Evolutionary conservation across 176 grass and related monocot genomes (phyloP).

Genomic region (Phragmites australis): DNA sequence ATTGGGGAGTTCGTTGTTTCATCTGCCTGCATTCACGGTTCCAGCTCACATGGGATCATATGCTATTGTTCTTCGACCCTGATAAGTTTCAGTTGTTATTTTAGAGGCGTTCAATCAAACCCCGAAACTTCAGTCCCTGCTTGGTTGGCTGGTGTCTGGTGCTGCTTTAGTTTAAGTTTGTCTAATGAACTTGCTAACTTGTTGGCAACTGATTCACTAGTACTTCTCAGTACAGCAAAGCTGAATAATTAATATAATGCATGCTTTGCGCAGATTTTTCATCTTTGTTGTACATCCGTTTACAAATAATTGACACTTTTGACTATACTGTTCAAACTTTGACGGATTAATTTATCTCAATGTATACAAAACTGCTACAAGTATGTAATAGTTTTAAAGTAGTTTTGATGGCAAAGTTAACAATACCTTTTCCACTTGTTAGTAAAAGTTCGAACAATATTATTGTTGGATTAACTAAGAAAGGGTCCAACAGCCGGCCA

Average conservation of each 20-base stretch:
- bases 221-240: neutral
- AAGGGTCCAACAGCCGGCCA: neutral
- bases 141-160: neutral
- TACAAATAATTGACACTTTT: too few relatives aligned
- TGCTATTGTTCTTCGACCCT: neutral
- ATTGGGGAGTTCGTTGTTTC: neutral
- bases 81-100: too few relatives aligned
- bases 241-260: too few relatives aligned
- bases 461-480: conserved; percentile 10
- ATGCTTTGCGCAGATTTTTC: too few relatives aligned
- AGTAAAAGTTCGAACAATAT: too few relatives aligned
- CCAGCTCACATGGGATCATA: conserved; percentile 17
- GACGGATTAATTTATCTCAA: too few relatives aligned
- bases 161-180: neutral
- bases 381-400: too few relatives aligned
- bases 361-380: too few relatives aligned
- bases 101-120: neutral
- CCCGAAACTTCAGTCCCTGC: neutral
- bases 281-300: too few relatives aligned
- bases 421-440: too few relatives aligned
- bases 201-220: neutral
- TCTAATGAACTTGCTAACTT: neutral
- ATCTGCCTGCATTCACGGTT: neutral
- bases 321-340: too few relatives aligned
- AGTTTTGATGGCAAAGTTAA: too few relatives aligned